phyloP scores from a whole-genome alignment of 179 eudicot genomes.

The Silene noctiflora region DNA sequence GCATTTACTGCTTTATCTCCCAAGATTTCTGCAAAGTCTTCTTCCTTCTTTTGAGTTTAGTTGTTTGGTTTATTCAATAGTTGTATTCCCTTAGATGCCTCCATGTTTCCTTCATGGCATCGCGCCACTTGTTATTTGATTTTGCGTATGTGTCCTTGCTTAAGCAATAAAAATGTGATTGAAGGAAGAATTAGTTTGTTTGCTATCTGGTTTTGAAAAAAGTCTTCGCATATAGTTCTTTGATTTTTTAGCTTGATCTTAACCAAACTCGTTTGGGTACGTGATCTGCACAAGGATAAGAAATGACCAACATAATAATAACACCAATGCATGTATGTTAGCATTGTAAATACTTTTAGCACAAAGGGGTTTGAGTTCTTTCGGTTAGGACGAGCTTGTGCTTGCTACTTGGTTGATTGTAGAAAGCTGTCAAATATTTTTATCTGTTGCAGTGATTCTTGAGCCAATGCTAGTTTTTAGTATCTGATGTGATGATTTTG shows the following conservation, averaged over 20 bases:
- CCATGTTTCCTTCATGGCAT: background rate
- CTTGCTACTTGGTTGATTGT: background rate
- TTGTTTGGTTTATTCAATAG: background rate
- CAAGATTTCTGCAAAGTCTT: background rate
- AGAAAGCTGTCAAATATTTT: too few relatives aligned
- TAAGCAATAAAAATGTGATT: background rate
- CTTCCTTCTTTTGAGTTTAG: background rate
- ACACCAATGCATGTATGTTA: background rate
- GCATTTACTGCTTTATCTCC: background rate
- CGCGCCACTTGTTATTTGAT: slow-evolving; percentile 2
- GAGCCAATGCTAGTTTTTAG: background rate
- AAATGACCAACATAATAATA: background rate
- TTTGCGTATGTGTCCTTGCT: background rate
- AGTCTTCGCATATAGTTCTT: too few relatives aligned
- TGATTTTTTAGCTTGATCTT: background rate
- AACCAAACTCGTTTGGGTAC: background rate
- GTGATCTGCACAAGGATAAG: background rate
- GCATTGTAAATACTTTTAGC: background rate
- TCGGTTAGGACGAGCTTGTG: background rate
- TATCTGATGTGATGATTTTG: background rate
- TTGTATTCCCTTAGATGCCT: slow-evolving; percentile 3
- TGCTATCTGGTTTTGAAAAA: background rate
- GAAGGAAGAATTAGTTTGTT: background rate
- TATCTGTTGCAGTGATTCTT: too few relatives aligned
- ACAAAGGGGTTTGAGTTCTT: background rate